A percentile compares a stretch with the other conserved stretches of the same genome.
Conservation (phyloP, 352 stramenopile genomes). For the Phytophthora syringae region DNA sequence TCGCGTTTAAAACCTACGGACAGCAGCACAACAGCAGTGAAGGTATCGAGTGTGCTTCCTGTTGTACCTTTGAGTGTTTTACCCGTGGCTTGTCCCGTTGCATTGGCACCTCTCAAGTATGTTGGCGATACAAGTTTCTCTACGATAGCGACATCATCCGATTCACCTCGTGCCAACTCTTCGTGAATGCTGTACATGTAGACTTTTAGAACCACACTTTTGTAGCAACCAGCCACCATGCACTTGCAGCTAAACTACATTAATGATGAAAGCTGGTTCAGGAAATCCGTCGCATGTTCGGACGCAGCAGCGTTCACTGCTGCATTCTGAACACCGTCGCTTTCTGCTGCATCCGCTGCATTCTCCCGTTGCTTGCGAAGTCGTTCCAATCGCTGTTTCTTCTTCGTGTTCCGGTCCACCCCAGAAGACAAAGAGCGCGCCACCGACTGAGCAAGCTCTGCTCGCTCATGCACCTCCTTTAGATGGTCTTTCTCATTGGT, state of each 20-base stretch:
- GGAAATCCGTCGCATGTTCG: slow-evolving; percentile 63
- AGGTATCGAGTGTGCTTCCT: slow-evolving; percentile 13
- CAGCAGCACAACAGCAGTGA: slow-evolving; percentile 4
- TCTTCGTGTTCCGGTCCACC: slow-evolving; percentile 54
- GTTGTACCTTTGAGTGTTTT: slow-evolving; percentile 9
- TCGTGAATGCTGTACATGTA: slow-evolving; percentile 10
- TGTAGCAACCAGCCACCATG: not conserved
- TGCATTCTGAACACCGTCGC: slow-evolving; percentile 1
- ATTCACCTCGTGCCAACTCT: slow-evolving; percentile 1
- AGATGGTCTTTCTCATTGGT: slow-evolving; percentile 66
- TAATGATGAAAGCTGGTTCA: slow-evolving; percentile 57
- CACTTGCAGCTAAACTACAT: no score
- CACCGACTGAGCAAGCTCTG: slow-evolving; percentile 51
- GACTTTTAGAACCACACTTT: slow-evolving; percentile 15
- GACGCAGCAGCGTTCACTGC: slow-evolving; percentile 40
- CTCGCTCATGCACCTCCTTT: slow-evolving; percentile 66
- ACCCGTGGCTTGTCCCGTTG: not conserved
- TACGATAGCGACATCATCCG: not conserved
- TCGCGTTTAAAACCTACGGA: slow-evolving; percentile 46
- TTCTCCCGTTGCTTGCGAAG: slow-evolving; percentile 48
- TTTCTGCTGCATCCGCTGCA: not conserved
- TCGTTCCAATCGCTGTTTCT: slow-evolving; percentile 72
- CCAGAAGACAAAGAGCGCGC: slow-evolving; percentile 17
- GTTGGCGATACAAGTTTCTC: not conserved
- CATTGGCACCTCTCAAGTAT: slow-evolving; percentile 1